A percentile compares a stretch with the other conserved stretches of the same genome.
Evolutionary conservation across 805 yeast species (phyloP).

Genomic region (Spathaspora sp.): DNA sequence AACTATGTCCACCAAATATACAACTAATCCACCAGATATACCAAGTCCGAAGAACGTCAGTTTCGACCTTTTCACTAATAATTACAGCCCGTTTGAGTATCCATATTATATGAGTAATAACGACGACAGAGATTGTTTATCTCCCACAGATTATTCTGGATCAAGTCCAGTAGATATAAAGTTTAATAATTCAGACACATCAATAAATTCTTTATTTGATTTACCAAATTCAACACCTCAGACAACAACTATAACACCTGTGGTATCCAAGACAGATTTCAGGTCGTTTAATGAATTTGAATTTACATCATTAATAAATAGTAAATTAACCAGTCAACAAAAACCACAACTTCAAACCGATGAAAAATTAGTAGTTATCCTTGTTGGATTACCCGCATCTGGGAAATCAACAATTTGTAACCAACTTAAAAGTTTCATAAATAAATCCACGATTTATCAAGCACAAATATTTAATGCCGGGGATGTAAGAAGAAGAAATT

Average conservation of each 20-base stretch:
- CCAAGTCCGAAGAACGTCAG: neutral
- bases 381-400: conserved; percentile 41
- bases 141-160: neutral
- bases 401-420: conserved; percentile 38
- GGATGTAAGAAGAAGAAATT: conserved; percentile 40
- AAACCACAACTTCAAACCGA: neutral
- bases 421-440: conserved; percentile 27
- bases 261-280: conserved; percentile 5
- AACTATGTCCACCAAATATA: neutral
- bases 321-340: conserved; percentile 1
- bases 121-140: neutral
- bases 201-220: conserved; percentile 30
- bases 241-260: conserved; percentile 8
- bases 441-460: conserved; percentile 18
- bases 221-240: neutral
- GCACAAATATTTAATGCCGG: conserved; percentile 48
- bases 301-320: conserved; percentile 1
- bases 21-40: neutral
- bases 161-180: neutral
- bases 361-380: conserved; percentile 16
- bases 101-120: neutral
- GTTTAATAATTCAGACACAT: conserved; percentile 12
- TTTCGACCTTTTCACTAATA: neutral
- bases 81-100: neutral
- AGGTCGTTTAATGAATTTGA: conserved; percentile 4